phyloP scores from a whole-genome alignment of 805 yeast species.

The Sporopachydermia lactativora region DNA sequence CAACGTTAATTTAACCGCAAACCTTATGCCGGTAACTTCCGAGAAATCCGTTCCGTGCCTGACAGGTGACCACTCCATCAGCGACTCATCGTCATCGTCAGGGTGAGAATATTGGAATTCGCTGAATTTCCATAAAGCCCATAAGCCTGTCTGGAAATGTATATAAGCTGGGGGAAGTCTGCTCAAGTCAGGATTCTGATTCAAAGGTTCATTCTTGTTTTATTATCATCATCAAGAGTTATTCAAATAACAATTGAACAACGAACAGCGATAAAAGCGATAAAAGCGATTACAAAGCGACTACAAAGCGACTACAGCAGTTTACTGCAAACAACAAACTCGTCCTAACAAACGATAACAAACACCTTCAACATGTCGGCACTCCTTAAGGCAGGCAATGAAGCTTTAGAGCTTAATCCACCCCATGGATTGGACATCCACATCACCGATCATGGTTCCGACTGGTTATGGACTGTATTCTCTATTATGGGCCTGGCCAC shows the following conservation, averaged over 20 bases:
- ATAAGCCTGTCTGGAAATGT: too few species aligned
- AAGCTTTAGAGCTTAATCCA: slow-evolving; percentile 20
- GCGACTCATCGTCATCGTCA: neutral
- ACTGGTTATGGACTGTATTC: slow-evolving; percentile 29
- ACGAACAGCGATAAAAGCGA: too few species aligned
- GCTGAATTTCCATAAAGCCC: too few species aligned
- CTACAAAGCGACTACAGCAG: neutral
- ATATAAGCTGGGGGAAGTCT: too few species aligned
- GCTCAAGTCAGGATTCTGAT: too few species aligned
- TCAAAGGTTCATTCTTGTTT: slow-evolving; percentile 1
- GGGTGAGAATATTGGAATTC: too few species aligned
- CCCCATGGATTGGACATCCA: slow-evolving; percentile 15
- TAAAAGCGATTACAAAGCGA: neutral
- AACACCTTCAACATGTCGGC: neutral
- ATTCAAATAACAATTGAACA: neutral
- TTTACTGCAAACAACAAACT: too few species aligned
- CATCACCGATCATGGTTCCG: slow-evolving; percentile 24
- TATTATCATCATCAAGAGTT: neutral
- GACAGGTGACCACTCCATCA: neutral
- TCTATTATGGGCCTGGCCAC: slow-evolving; percentile 18
- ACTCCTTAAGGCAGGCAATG: slow-evolving; percentile 13
- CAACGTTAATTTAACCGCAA: too few species aligned
- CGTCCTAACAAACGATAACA: too few species aligned
- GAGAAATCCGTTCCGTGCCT: too few species aligned
- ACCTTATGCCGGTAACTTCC: too few species aligned